A percentile compares a stretch with the other conserved stretches of the same genome.
These are phyloP conservation scores for Mucor sp. DNA, from an alignment of 371 early-diverging fungal genomes.

Conservation along the genomic window DNA sequence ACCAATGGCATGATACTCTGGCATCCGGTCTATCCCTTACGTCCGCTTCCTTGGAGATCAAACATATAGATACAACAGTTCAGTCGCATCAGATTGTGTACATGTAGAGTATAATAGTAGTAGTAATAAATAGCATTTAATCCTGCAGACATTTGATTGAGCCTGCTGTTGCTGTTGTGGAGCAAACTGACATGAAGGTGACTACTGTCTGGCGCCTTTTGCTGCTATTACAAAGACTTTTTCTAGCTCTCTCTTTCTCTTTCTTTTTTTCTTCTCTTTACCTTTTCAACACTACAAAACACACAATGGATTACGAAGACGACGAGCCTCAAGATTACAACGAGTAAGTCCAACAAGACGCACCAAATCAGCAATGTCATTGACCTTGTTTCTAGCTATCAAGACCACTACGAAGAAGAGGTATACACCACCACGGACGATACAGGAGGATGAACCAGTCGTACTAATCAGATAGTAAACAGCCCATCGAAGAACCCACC, in stretches of 20 bases:
- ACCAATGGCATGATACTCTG: not conserved
- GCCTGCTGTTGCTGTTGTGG: too few relatives aligned
- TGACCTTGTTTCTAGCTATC: conserved; percentile 14
- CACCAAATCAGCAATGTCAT: not conserved
- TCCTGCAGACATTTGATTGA: too few relatives aligned
- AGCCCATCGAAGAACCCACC: conserved; percentile 5
- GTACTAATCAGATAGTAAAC: not conserved
- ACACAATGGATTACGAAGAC: conserved; percentile 32
- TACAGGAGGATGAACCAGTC: not conserved
- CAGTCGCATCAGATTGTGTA: not conserved
- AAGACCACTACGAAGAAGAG: conserved; percentile 26
- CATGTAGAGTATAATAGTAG: not conserved
- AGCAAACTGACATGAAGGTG: not conserved
- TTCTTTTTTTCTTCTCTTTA: not conserved
- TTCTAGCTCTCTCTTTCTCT: conserved; percentile 8
- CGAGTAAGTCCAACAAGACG: conserved; percentile 14
- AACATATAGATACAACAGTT: not conserved
- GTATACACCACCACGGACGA: not conserved
- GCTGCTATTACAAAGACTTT: not conserved
- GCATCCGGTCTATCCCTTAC: not conserved
- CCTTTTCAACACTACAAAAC: not conserved
- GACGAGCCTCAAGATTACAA: conserved; percentile 29
- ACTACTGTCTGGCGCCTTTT: not conserved
- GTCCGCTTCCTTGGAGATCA: not conserved
- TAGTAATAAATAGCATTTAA: not conserved